These are phyloP conservation scores for Hypomontagnella monticulosa DNA, from an alignment of 495 filamentous ascomycete genomes.

Conservation along the genomic window DNA sequence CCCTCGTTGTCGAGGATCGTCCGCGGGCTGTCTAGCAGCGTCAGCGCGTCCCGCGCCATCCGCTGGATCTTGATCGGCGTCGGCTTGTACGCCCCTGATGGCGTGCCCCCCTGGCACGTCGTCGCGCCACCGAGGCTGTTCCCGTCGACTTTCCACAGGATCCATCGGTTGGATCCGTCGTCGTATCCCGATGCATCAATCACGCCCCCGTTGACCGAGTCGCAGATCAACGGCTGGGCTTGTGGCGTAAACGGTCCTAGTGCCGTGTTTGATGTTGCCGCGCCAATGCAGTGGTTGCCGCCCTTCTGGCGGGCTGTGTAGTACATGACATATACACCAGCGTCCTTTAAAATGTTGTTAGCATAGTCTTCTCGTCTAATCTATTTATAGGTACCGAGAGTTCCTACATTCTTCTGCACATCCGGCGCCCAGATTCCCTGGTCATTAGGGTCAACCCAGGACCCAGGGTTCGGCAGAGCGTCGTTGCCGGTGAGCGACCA, in stretches of 20 bases:
- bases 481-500: constrained; percentile 41
- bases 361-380: not conserved
- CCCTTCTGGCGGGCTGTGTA: constrained; percentile 58
- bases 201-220: constrained; percentile 58
- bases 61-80: constrained; percentile 69
- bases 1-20: constrained; percentile 63
- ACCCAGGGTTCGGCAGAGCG: constrained; percentile 41
- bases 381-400: not conserved
- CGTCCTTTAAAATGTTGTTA: constrained; percentile 26
- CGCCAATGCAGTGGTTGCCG: constrained; percentile 62
- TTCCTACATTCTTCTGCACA: constrained; percentile 46
- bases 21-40: constrained; percentile 57
- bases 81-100: constrained; percentile 39
- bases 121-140: constrained; percentile 56
- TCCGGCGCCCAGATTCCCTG: constrained; percentile 44
- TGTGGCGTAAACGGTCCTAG: constrained; percentile 60
- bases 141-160: constrained; percentile 69
- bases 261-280: constrained; percentile 53
- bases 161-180: constrained; percentile 64
- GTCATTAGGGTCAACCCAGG: constrained; percentile 43
- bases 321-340: constrained; percentile 66
- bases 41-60: constrained; percentile 60
- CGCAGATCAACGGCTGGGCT: constrained; percentile 57
- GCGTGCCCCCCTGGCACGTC: constrained; percentile 41
- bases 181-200: constrained; percentile 66